These are phyloP conservation scores for Aspergillus felis DNA, from an alignment of 2,329 filamentous ascomycete genomes.

Conservation along the genomic window DNA sequence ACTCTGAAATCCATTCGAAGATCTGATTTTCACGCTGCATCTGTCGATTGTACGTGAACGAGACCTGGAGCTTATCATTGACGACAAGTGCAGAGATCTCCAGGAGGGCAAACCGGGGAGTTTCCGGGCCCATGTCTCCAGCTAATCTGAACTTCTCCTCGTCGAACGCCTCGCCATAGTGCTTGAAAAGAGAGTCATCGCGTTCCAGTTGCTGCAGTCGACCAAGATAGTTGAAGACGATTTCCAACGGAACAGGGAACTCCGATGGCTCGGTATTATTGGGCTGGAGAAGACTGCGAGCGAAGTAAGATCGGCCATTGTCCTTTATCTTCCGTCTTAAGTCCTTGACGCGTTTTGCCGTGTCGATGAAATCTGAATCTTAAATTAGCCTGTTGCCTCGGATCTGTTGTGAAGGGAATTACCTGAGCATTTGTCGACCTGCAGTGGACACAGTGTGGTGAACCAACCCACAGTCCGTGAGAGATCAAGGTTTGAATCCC, in stretches of 20 bases:
- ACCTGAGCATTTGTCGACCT: conserved; percentile 28
- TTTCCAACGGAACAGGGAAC: conserved; percentile 39
- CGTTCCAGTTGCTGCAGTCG: conserved; percentile 44
- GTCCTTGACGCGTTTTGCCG: conserved; percentile 37
- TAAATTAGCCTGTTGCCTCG: conserved; percentile 8
- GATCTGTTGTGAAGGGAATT: background rate
- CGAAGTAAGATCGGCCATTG: conserved; percentile 35
- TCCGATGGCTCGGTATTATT: conserved; percentile 25
- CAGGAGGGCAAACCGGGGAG: conserved; percentile 47
- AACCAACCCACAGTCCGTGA: conserved; percentile 50
- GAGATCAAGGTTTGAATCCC: conserved; percentile 43
- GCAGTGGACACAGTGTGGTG: conserved; percentile 45
- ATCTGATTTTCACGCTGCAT: conserved; percentile 45
- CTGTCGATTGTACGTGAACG: conserved; percentile 47
- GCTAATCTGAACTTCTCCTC: conserved; percentile 30
- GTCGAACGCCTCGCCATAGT: conserved; percentile 34
- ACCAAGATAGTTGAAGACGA: conserved; percentile 40
- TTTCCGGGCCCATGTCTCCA: conserved; percentile 43
- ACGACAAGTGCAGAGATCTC: conserved; percentile 50
- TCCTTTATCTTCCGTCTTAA: conserved; percentile 30
- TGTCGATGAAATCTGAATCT: conserved; percentile 24
- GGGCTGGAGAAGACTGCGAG: conserved; percentile 24
- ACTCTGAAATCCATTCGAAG: conserved; percentile 41
- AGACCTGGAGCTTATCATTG: conserved; percentile 44
- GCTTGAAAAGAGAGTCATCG: conserved; percentile 40